Base-by-base conservation (phyloP, 2,329 filamentous ascomycete genomes). In the Sporothrix mexicana region DNA sequence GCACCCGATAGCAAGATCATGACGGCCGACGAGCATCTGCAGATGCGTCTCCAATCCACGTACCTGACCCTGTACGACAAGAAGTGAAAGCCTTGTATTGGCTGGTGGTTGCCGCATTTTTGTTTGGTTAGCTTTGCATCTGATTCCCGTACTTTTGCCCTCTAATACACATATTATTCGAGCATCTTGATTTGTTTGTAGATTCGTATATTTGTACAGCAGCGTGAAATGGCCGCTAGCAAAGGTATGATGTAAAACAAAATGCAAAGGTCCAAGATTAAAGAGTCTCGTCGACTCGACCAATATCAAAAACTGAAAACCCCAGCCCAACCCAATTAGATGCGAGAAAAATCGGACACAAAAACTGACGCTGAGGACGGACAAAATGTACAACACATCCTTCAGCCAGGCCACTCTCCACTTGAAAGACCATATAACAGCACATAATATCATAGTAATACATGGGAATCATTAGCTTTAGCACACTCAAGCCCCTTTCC, bases 1-100 rank as follows among this genome's bases (percentile, higher is more conserved):
- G 77, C 10, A 4, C 73, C 77, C 0, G 79, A 81, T 45, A 47
- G 84, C 69, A 87, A 85, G 79, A 85, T 88, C 1, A 80, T 92
- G 78, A 92, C 89, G 0, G 90, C 90, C 1, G 84, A 87, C 76
- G 88, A 91, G 78, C 90, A 92, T 79, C 79, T 92, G 72, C 83
- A 86, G 75, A 89, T 88, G 84, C 83, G 90, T 71, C 80, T 92
- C 70, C 85, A 82, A 74, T 88, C 86, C 23, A 90, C 85, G 9
- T 92, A 92, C 78, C 78, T 86, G 9, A 82, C 84, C 25, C 74
- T 91, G 76, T 91, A 91, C 77, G 80, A 83, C 36, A 62, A 70
- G 43, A 70, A 70, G 57, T 69, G 25, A 41, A 23, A 7, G n/a
- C 7, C 23, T 15, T 2, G 23, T 41, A 3, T 13, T 20, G n/a